Conservation (phyloP, 306 rosid species). For the Arachis hypogaea region DNA sequence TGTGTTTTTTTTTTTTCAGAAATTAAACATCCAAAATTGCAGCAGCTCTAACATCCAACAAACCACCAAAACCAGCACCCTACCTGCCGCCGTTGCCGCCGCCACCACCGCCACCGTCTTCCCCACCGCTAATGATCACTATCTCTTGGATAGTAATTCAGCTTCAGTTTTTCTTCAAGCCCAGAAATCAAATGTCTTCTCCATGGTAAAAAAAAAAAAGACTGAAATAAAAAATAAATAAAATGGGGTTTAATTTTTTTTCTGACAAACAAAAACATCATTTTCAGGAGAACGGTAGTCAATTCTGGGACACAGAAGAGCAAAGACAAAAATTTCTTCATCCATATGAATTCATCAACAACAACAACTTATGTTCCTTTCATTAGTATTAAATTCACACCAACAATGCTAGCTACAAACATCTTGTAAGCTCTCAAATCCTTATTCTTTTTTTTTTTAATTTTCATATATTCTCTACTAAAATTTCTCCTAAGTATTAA, state of each 20-base stretch:
- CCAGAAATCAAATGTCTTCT: slow-evolving; percentile 51
- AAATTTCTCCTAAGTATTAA: no score
- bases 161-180: slow-evolving; percentile 56
- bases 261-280: slow-evolving; percentile 35
- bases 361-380: slow-evolving; percentile 64
- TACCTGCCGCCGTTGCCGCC: slow-evolving; percentile 42
- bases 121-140: slow-evolving; percentile 41
- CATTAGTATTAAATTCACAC: slow-evolving; percentile 44
- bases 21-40: slow-evolving; percentile 53
- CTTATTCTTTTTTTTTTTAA: slow-evolving; percentile 26
- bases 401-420: slow-evolving; percentile 45
- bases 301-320: slow-evolving; percentile 76
- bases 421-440: slow-evolving; percentile 63
- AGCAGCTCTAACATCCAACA: slow-evolving; percentile 43
- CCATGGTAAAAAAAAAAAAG: slow-evolving; percentile 48
- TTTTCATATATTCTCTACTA: no score
- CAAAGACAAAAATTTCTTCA: slow-evolving; percentile 74
- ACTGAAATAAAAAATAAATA: background rate
- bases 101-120: slow-evolving; percentile 31
- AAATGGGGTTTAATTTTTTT: background rate
- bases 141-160: slow-evolving; percentile 46
- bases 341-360: slow-evolving; percentile 57
- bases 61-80: slow-evolving; percentile 32
- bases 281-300: slow-evolving; percentile 65
- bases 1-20: slow-evolving; percentile 41